phyloP scores from a whole-genome alignment of 768 basidiomycete genomes.

The Cystoderma amianthinum region DNA sequence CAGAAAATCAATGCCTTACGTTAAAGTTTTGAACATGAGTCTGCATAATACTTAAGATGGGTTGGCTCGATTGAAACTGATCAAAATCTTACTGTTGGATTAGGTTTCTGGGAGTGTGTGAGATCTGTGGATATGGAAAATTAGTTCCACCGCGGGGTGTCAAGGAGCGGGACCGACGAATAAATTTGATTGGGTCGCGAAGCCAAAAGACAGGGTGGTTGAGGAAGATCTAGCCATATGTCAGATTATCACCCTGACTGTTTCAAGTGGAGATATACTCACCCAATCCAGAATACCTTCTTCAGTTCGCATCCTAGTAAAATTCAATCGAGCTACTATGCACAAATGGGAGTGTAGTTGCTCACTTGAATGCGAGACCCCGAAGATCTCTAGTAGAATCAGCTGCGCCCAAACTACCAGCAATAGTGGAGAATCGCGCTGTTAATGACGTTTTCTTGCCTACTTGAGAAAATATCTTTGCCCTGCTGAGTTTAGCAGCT shows the following conservation, averaged over 20 bases:
- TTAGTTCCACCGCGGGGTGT: background rate
- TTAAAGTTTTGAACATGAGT: background rate
- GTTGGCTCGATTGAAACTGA: too few species aligned
- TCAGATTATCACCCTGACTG: background rate
- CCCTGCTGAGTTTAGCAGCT: constrained; percentile 22
- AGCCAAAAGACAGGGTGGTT: constrained; percentile 44
- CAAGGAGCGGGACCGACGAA: constrained; percentile 19
- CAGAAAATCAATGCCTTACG: background rate
- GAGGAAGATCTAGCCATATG: constrained; percentile 17
- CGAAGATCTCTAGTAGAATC: constrained; percentile 45
- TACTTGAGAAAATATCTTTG: constrained; percentile 20
- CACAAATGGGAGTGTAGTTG: constrained; percentile 3
- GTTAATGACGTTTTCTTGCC: constrained; percentile 23
- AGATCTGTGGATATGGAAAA: constrained; percentile 7
- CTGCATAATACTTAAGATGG: background rate
- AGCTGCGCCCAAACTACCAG: constrained; percentile 41
- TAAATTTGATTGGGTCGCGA: constrained; percentile 39
- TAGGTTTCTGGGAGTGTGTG: constrained; percentile 40
- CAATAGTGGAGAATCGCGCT: constrained; percentile 50
- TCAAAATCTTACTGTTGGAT: constrained; percentile 41
- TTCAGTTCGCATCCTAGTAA: constrained; percentile 24
- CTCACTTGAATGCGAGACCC: constrained; percentile 44
- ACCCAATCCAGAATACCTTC: constrained; percentile 27
- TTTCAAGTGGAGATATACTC: background rate
- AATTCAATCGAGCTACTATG: background rate